Evolutionary conservation across 2,329 filamentous ascomycete genomes (phyloP), one percentile per base, ranked within the genome.

Genomic region (Didymella pomorum): DNA sequence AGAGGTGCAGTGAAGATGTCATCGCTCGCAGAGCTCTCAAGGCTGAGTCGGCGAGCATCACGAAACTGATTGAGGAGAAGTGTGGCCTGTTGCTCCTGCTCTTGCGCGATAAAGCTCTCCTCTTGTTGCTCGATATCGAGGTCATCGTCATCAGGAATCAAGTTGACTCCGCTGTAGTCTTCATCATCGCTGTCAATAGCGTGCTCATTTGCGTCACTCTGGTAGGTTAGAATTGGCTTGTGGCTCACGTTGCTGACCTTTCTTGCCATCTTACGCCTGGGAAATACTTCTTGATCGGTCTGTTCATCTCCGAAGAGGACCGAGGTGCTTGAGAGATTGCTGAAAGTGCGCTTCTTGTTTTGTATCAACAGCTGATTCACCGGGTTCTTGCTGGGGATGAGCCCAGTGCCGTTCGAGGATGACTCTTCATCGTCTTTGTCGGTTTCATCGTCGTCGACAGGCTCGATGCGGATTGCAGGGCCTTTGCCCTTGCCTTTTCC

Each of bases 71-170:
- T 67, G 53, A 72, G 69, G 20, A 76, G 61, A 37, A 67, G 62
- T 43, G 69, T 71, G 25, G 68, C 65, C 49, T 69, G 67, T 43
- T 73, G 68, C 61, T 70, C 64, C 52, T 65, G 68, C 21, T 76
- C 72, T 52, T 72, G 69, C 10, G 91, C 81, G 62, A 93, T 91
- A 67, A 89, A 86, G 75, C 87, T 84, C 80, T 93, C 91, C 84
- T 95, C 91, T 81, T 87, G 84, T 82, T 88, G 86, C 71, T 90
- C 85, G 55, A 94, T 89, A 74, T 94, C 91, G 63, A 92, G 89
- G 62, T 93, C 91, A 11, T 87, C 89, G 42, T 74, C 71, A 68
- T 93, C 91, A 66, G 86, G 91, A 60, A 96, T 89, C 49, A 92
- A 86, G 72, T 94, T 90, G 59, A 96, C 89, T 35, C 87, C 89